Evolutionary conservation across 345 rosid species (phyloP), one percentile per base, ranked within the genome.

Genomic region (Bruguiera gymnorhiza): DNA sequence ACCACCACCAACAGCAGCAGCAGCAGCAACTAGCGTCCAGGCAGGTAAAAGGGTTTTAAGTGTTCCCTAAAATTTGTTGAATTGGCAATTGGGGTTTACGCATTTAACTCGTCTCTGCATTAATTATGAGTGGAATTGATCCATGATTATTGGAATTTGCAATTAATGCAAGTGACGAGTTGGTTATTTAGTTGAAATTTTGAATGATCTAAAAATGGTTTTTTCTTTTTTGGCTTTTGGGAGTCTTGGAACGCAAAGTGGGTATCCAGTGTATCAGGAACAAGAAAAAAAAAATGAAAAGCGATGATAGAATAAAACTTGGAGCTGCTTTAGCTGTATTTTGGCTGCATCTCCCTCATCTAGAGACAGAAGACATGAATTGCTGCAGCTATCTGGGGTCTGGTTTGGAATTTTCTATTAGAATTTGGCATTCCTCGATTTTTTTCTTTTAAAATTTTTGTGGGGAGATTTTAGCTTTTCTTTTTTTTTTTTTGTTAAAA

Each of bases 11-110:
- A 48, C 84, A 71, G 53, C 84, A 71, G 69, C 88, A 24, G 23
- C 88, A 81, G 67, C 71, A 69, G 67, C 74, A 70, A 31, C 52
- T 82, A 32, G 88, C 85, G 79, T 80, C 92, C 73, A 84, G 91
- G 73, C 97, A 88, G 96, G 96, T 87, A 72, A 56, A 56, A 43
- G 76, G 32, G 16, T 61, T 62, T 5, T 48, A 16, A 50, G 64
- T 66, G 30, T 48, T 15, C 23, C 56, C 18, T 53, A 34, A 6
- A 34, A 18, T 68, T 68, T 69, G 72, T 63, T 61, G 52, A 53
- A 56, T 73, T 78, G 69, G 58, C 52, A 30, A 62, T 53, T 51
- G 73, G 65, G 60, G 63, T 63, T 60, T 62, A 24, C 23, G 61
- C 53, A 69, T 62, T 78, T 64, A 23, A 4, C 20, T 63, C 56